Base-by-base conservation (phyloP, 805 yeast genomes). In the Candida tallmaniae region DNA sequence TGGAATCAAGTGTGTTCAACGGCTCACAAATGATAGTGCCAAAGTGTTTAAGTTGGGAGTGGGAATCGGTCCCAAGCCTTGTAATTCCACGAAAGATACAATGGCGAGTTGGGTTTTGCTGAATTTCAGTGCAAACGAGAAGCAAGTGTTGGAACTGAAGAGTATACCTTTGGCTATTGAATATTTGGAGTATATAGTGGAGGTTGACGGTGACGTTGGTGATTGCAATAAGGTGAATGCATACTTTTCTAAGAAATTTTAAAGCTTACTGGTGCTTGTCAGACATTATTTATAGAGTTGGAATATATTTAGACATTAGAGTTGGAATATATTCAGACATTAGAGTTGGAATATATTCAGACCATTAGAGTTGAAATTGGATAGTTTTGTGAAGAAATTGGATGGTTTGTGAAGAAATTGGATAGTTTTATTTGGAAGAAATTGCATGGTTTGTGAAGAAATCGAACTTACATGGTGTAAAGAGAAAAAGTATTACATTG, bases 81-180 rank as follows among this genome's bases (percentile, higher is more conserved):
- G 34, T n/a, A 51, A 45, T 35, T 60, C 68, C 2, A 45, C 55
- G 6, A 50, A 47, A 25, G 62, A 56, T 30, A 48, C 55, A 3
- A 64, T 65, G 64, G 60, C 61, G 1, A 36, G 51, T 9, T 65
- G 70, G 70, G 71, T 65, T n/a, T 50, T 65, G n/a, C 50, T 67
- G 3, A 40, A 44, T 14, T 60, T 65, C 41, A 51, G 39, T 18
- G 43, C 26, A 8, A 40, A 42, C 1, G 70, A 65, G 35, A 47
- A 46, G 31, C 45, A 38, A 16, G 12, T 35, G 4, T 13, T 50
- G 11, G 45, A 46, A 13, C 7, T 30, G 1, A 35, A 29, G 17
- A 33, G 39, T 21, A 22, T 42, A 6, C 47, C 49, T 14, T 38
- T 50, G 12, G 41, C 40, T 7, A 36, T 43, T 28, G 41, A 45